Evolutionary conservation across 2,329 filamentous ascomycete genomes (phyloP), one percentile per base, ranked within the genome.

Genomic region (Trichoderma gracile): DNA sequence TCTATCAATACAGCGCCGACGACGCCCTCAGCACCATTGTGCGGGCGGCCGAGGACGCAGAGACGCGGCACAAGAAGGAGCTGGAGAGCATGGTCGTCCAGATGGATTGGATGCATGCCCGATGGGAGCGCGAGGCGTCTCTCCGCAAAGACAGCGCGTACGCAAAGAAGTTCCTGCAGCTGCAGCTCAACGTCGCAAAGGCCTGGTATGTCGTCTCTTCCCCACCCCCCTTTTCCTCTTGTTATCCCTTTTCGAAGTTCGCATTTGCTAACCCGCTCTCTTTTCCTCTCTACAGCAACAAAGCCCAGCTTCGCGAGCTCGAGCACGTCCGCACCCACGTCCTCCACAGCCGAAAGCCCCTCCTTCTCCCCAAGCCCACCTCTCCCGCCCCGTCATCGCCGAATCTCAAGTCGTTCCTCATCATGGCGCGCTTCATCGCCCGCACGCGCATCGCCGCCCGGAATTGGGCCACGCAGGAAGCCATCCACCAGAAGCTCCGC

Each of bases 21-120:
- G 73, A 73, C 64, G 81, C 87, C 54, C 82, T 86, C 54, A 83
- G 86, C 69, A 83, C 82, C n/a, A 80, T 86, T 17, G 82, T 86
- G 66, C 81, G 83, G 3, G 83, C 82, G 1, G 82, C 83, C 40
- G 81, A 85, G 70, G 81, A 84, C 56, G 87, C 89, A 52, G 87
- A 92, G 71, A 86, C 86, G 69, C 81, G 85, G 50, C 91, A 95
- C 75, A 80, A 83, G 71, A 88, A 88, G 75, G 91, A 96, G 78
- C 80, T 97, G 60, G 86, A 88, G 69, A 94, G 94, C 19, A 83
- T 98, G 73, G 86, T 87, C 60, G 90, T 95, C 78, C 93, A 98
- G 78, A 94, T 98, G 74, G 86, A 93, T 72, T 98, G 91, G 87
- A 86, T 98, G 75, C 87, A 93, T 71, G 91, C 92, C 2, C 87